These are phyloP conservation scores for Macrolepiota albuminosa DNA, from an alignment of 768 basidiomycete species.

Conservation along the genomic window DNA sequence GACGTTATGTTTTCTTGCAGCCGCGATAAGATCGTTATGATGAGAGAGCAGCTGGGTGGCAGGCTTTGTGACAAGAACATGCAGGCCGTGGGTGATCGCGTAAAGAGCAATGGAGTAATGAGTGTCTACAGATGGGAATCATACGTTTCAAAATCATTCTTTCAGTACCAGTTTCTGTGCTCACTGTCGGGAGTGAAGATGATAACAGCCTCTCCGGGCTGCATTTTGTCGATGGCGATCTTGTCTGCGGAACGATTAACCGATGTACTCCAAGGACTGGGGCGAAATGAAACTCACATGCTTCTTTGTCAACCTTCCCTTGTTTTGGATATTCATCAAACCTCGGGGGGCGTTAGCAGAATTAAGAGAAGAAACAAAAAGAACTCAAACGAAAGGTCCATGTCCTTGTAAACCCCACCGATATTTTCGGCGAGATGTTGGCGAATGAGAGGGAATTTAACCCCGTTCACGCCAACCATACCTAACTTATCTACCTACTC, in stretches of 20 bases:
- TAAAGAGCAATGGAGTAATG: slow-evolving; percentile 84
- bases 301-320: slow-evolving; percentile 65
- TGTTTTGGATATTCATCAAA: slow-evolving; percentile 80
- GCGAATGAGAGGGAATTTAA: slow-evolving; percentile 83
- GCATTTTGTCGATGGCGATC: slow-evolving; percentile 69
- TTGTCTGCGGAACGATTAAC: slow-evolving; percentile 53
- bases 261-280: background rate
- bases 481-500: slow-evolving; percentile 61
- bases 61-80: slow-evolving; percentile 91
- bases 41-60: slow-evolving; percentile 83
- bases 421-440: slow-evolving; percentile 81
- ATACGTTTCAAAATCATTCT: background rate
- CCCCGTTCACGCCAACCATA: slow-evolving; percentile 89
- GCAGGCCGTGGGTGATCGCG: slow-evolving; percentile 79
- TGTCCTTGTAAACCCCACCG: slow-evolving; percentile 76
- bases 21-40: slow-evolving; percentile 71
- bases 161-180: slow-evolving; percentile 15
- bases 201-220: slow-evolving; percentile 83
- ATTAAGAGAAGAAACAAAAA: background rate
- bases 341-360: slow-evolving; percentile 26
- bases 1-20: slow-evolving; percentile 75
- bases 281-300: slow-evolving; percentile 52
- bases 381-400: slow-evolving; percentile 69
- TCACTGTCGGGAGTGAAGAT: slow-evolving; percentile 90
- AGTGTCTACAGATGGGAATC: slow-evolving; percentile 44